Evolutionary conservation across 2,329 filamentous ascomycete species (phyloP).

Genomic region (Paracamarosporium sp.): DNA sequence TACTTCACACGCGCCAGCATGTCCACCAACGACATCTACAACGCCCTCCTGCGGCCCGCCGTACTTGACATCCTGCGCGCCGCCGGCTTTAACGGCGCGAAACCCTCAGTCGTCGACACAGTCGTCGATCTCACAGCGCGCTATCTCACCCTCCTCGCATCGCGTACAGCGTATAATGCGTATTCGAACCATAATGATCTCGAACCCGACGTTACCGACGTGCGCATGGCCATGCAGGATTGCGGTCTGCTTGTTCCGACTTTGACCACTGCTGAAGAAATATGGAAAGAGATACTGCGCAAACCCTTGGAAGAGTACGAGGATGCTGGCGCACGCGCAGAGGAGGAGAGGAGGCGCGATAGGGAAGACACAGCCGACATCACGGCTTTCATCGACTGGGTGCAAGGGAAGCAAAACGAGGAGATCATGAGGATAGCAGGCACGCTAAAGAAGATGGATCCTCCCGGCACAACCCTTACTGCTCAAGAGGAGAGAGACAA

Average conservation of each 20-base stretch:
- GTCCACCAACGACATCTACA: conserved; percentile 61
- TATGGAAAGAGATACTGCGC: conserved; percentile 62
- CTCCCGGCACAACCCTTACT: conserved; percentile 15
- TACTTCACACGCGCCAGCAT: conserved; percentile 29
- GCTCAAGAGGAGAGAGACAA: conserved; percentile 56
- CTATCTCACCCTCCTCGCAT: conserved; percentile 78
- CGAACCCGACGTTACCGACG: conserved; percentile 73
- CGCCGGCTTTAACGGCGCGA: conserved; percentile 84
- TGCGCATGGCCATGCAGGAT: conserved; percentile 85
- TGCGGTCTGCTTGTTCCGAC: conserved; percentile 77
- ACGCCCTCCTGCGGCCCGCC: conserved; percentile 83
- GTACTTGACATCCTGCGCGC: conserved; percentile 92
- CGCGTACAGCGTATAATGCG: conserved; percentile 74
- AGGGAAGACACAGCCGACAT: conserved; percentile 82
- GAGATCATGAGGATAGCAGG: conserved; percentile 84
- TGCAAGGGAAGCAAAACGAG: conserved; percentile 72
- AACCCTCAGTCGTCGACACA: conserved; percentile 82
- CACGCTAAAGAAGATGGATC: conserved; percentile 55
- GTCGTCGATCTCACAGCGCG: conserved; percentile 85
- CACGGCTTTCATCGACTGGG: conserved; percentile 81
- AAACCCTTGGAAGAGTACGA: conserved; percentile 52
- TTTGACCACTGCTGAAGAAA: conserved; percentile 70
- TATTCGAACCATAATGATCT: conserved; percentile 71
- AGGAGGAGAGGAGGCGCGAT: conserved; percentile 54
- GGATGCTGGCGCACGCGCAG: conserved; percentile 46